phyloP scores from a whole-genome alignment of 2,329 filamentous ascomycete genomes.

The Exophiala oligosperma region DNA sequence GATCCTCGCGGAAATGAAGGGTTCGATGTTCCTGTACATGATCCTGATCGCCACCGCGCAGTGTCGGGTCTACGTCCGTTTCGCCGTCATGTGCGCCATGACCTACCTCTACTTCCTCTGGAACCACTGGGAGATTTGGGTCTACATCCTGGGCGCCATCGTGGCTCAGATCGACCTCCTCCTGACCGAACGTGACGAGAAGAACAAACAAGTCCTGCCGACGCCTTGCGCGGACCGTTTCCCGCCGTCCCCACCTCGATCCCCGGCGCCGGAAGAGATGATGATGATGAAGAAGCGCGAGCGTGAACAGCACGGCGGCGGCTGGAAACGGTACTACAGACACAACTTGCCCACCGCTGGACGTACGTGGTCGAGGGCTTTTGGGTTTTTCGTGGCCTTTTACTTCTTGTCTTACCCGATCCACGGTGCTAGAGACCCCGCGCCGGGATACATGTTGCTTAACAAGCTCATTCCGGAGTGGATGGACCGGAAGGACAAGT shows the following conservation, averaged over 20 bases:
- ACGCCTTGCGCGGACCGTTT: constrained; percentile 1
- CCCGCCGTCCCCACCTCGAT: constrained; percentile 23
- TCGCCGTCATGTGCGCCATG: constrained; percentile 36
- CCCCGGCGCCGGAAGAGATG: constrained; percentile 21
- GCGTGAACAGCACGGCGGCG: background rate
- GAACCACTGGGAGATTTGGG: constrained; percentile 47
- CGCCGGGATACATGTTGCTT: constrained; percentile 45
- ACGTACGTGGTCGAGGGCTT: background rate
- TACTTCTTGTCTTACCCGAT: constrained; percentile 46
- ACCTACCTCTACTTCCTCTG: constrained; percentile 43
- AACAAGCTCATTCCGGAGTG: constrained; percentile 39
- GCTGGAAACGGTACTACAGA: background rate
- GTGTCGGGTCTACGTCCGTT: constrained; percentile 35
- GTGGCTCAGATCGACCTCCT: constrained; percentile 46
- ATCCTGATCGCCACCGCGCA: constrained; percentile 43
- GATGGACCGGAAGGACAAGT: constrained; percentile 34
- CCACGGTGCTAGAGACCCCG: constrained; percentile 36
- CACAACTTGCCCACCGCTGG: background rate
- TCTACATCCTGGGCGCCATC: constrained; percentile 44
- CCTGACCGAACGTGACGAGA: constrained; percentile 33
- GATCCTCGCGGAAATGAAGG: constrained; percentile 48
- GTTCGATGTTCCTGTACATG: constrained; percentile 46
- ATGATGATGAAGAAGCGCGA: background rate
- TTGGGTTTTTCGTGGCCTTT: constrained; percentile 43
- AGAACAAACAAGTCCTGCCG: constrained; percentile 24